These are phyloP conservation scores for Nitzschia sp. DNA, from an alignment of 108 stramenopile species.

Conservation along the genomic window DNA sequence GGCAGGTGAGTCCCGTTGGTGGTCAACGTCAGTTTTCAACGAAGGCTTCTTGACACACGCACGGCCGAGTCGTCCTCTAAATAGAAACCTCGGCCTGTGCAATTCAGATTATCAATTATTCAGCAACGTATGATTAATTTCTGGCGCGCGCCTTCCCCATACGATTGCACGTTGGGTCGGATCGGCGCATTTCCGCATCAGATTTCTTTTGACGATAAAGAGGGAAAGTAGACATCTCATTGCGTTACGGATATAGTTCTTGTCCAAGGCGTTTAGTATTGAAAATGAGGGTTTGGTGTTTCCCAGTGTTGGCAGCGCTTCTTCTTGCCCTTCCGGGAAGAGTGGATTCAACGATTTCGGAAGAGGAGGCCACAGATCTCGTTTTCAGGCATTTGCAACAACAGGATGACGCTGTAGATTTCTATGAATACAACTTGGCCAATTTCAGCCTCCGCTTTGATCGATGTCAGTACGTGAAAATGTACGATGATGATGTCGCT, in stretches of 20 bases:
- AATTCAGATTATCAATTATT: too few species aligned
- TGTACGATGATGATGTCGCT: conserved; percentile 55
- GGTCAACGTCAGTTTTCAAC: too few species aligned
- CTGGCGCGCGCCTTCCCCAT: too few species aligned
- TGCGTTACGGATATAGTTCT: background rate
- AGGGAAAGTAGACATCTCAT: background rate
- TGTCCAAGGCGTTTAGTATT: background rate
- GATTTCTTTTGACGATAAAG: background rate
- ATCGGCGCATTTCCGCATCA: too few species aligned
- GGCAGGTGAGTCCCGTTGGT: too few species aligned
- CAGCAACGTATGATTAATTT: too few species aligned
- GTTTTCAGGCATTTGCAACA: background rate
- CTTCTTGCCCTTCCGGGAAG: background rate
- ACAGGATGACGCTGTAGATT: background rate
- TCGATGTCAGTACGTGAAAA: conserved; percentile 80
- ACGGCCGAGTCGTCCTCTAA: too few species aligned
- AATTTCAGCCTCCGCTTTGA: conserved; percentile 72
- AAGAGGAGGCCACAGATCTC: conserved; percentile 1
- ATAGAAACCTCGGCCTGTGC: too few species aligned
- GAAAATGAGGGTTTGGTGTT: conserved; percentile 1
- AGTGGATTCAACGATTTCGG: background rate
- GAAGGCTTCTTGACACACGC: too few species aligned
- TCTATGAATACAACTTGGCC: conserved; percentile 42
- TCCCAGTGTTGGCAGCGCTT: background rate
- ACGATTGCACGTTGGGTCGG: too few species aligned